These are phyloP conservation scores for Aspergillus quadrilineatus DNA, from an alignment of 2,329 filamentous ascomycete species.

Conservation along the genomic window DNA sequence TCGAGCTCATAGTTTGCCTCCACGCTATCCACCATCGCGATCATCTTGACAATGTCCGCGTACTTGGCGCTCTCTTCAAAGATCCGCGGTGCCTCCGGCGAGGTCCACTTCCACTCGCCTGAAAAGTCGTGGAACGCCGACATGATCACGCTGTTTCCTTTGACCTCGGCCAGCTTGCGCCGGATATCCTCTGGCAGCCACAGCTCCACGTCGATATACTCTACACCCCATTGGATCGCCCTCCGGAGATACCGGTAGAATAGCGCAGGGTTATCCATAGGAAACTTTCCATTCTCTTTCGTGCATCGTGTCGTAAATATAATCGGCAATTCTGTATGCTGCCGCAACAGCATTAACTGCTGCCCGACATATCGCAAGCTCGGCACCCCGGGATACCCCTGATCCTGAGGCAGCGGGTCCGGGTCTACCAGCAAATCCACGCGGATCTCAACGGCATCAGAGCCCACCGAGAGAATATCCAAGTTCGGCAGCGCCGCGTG, in stretches of 20 bases:
- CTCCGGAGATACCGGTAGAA: constrained; percentile 79
- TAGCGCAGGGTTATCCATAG: constrained; percentile 73
- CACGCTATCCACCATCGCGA: constrained; percentile 74
- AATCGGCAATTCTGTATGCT: constrained; percentile 83
- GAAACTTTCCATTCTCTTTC: constrained; percentile 78
- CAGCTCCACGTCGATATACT: constrained; percentile 86
- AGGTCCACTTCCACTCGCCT: constrained; percentile 79
- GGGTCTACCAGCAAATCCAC: constrained; percentile 68
- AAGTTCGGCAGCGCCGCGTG: constrained; percentile 78
- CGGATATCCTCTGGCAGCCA: constrained; percentile 80
- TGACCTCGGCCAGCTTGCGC: constrained; percentile 63
- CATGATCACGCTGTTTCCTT: constrained; percentile 80
- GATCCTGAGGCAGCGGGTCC: constrained; percentile 62
- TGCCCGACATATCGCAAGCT: constrained; percentile 82
- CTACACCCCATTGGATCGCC: constrained; percentile 84
- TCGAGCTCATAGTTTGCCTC: constrained; percentile 89
- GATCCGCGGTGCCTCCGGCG: constrained; percentile 66
- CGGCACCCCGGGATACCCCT: constrained; percentile 61
- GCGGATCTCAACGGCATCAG: constrained; percentile 80
- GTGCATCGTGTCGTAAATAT: constrained; percentile 84
- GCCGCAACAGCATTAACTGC: constrained; percentile 79
- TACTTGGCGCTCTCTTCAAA: constrained; percentile 72
- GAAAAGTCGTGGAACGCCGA: constrained; percentile 92
- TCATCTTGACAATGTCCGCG: constrained; percentile 89
- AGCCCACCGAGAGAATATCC: constrained; percentile 81